Evolutionary conservation across 2,329 filamentous ascomycete species (phyloP).

Genomic region (Diplocarpon rosae): DNA sequence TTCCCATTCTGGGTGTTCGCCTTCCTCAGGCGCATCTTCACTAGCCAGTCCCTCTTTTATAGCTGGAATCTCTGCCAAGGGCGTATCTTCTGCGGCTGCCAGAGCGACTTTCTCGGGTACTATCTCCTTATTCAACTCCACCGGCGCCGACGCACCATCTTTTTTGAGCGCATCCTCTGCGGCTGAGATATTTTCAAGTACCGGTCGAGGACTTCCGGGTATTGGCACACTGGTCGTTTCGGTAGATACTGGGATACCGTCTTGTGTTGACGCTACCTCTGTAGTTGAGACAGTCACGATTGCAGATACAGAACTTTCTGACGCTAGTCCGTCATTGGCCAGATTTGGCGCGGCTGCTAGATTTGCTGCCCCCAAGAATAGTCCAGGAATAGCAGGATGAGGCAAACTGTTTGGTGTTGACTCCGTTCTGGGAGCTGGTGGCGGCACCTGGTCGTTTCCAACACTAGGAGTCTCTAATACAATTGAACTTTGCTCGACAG

Average conservation of each 20-base stretch:
- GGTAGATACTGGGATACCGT: background rate
- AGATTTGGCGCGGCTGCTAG: background rate
- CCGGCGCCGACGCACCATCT: background rate
- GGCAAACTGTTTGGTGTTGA: background rate
- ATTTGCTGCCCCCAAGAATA: background rate
- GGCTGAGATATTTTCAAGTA: background rate
- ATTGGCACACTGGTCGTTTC: background rate
- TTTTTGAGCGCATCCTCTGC: background rate
- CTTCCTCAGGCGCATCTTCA: conserved; percentile 7
- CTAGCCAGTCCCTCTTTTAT: background rate
- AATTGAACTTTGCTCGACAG: background rate
- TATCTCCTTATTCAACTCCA: background rate
- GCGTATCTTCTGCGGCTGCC: background rate
- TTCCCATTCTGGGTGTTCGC: conserved; percentile 69
- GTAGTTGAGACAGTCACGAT: background rate
- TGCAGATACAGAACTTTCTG: background rate
- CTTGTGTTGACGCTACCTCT: background rate
- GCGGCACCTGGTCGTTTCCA: background rate
- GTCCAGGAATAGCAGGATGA: conserved; percentile 4
- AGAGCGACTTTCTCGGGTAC: background rate
- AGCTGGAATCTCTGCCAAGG: background rate
- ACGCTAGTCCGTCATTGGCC: background rate
- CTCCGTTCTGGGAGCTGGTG: background rate
- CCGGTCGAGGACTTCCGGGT: background rate
- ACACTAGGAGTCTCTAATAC: background rate